phyloP scores from a whole-genome alignment of 148 eudicot genomes.

The Agrostemma githago region DNA sequence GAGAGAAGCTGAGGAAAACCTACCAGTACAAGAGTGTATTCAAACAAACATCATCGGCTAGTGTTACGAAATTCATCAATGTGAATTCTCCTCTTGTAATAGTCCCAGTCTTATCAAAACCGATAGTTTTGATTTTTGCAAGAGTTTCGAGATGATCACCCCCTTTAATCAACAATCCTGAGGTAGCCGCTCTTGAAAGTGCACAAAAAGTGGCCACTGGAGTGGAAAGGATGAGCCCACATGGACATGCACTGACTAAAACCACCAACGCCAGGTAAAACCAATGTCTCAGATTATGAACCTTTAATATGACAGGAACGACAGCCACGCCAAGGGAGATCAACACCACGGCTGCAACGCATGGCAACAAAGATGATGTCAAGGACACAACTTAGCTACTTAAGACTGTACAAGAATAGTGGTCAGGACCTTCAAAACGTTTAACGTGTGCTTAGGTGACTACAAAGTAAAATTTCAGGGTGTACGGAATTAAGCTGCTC shows the following conservation, averaged over 20 bases:
- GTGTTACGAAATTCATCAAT: constrained; percentile 41
- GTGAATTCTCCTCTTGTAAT: constrained; percentile 81
- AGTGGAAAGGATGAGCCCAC: constrained; percentile 88
- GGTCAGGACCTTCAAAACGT: no score
- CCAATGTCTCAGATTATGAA: constrained; percentile 52
- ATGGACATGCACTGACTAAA: constrained; percentile 89
- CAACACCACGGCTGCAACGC: constrained; percentile 56
- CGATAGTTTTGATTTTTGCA: constrained; percentile 58
- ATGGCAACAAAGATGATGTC: neutral
- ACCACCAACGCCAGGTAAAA: constrained; percentile 70
- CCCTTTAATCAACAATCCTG: constrained; percentile 80
- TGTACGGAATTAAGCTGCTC: no score
- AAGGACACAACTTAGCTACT: constrained; percentile 2
- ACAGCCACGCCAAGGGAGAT: constrained; percentile 55
- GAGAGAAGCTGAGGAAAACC: neutral
- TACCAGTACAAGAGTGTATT: constrained; percentile 64
- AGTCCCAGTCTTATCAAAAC: constrained; percentile 93
- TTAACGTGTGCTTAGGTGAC: no score
- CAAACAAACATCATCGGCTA: constrained; percentile 39
- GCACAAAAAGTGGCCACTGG: constrained; percentile 94
- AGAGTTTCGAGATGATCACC: constrained; percentile 80
- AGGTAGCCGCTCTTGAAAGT: constrained; percentile 76
- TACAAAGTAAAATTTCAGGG: no score
- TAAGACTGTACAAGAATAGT: no score
- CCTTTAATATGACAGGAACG: constrained; percentile 51